Evolutionary conservation across 2,329 filamentous ascomycete genomes (phyloP).

Genomic region (Lecanicillium sp.): DNA sequence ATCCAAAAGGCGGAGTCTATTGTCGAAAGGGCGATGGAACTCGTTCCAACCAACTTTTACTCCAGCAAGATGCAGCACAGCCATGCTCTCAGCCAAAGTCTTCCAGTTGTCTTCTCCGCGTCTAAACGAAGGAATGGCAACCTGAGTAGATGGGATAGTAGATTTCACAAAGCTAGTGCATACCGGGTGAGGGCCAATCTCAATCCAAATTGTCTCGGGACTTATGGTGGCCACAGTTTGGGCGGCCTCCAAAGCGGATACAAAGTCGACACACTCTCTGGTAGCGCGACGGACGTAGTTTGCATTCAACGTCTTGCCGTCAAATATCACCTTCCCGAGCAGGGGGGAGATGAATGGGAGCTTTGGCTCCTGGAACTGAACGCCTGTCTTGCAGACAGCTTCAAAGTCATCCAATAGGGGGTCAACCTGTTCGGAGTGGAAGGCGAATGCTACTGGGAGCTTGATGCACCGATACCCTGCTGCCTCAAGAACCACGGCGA

Average conservation of each 20-base stretch:
- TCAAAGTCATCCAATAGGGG: neutral
- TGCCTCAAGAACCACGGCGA: neutral
- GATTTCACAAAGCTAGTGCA: constrained; percentile 57
- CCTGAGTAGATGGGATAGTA: constrained; percentile 42
- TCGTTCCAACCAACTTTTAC: constrained; percentile 60
- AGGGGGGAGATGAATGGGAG: constrained; percentile 4
- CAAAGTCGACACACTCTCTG: constrained; percentile 60
- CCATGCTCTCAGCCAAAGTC: constrained; percentile 50
- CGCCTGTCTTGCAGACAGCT: constrained; percentile 9
- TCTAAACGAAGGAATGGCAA: constrained; percentile 52
- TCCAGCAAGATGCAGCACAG: constrained; percentile 51
- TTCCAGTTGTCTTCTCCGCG: constrained; percentile 58
- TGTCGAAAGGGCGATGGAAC: constrained; percentile 47
- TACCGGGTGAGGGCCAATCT: constrained; percentile 62
- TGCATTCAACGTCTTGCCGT: constrained; percentile 35
- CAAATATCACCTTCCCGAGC: neutral
- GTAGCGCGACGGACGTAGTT: constrained; percentile 54
- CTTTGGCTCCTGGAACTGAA: neutral
- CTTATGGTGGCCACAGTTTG: constrained; percentile 40
- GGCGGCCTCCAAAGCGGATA: constrained; percentile 46
- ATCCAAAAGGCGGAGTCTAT: constrained; percentile 41
- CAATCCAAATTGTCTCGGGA: constrained; percentile 54
- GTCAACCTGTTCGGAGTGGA: constrained; percentile 2
- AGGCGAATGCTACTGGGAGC: neutral
- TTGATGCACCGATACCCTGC: neutral